These are phyloP conservation scores for Kuraishia piskuri DNA, from an alignment of 805 yeast species.

Conservation along the genomic window DNA sequence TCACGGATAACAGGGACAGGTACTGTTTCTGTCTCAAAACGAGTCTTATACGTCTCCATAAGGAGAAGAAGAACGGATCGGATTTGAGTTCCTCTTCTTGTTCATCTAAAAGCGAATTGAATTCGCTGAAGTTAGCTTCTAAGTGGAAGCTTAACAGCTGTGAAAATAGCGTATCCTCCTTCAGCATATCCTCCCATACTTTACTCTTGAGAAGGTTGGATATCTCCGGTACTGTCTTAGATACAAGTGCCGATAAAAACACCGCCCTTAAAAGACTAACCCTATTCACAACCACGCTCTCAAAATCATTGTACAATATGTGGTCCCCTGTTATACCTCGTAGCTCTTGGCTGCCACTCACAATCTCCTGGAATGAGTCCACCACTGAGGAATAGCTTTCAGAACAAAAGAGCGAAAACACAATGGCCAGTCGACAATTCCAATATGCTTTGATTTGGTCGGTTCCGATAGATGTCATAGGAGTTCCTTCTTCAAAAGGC, in stretches of 20 bases:
- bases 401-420: conserved; percentile 16
- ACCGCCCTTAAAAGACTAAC: conserved; percentile 1
- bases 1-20: conserved; percentile 22
- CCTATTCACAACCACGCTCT: not conserved
- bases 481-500: not conserved
- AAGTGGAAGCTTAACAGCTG: not conserved
- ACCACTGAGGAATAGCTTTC: conserved; percentile 16
- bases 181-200: not conserved
- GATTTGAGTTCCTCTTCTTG: not conserved
- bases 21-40: conserved; percentile 18
- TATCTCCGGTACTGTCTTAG: not conserved
- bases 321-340: not conserved
- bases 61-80: not conserved
- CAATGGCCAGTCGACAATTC: conserved; percentile 19
- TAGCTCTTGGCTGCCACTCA: conserved; percentile 1
- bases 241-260: conserved; percentile 1
- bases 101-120: not conserved
- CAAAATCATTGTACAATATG: conserved; percentile 4
- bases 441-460: conserved; percentile 17
- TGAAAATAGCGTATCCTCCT: not conserved
- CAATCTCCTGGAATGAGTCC: conserved; percentile 11
- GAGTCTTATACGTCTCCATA: not conserved
- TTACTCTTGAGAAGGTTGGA: not conserved
- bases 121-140: not conserved
- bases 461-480: not conserved